These are phyloP conservation scores for Apiospora rasikravindrae DNA, from an alignment of 2,329 filamentous ascomycete species.

Conservation along the genomic window DNA sequence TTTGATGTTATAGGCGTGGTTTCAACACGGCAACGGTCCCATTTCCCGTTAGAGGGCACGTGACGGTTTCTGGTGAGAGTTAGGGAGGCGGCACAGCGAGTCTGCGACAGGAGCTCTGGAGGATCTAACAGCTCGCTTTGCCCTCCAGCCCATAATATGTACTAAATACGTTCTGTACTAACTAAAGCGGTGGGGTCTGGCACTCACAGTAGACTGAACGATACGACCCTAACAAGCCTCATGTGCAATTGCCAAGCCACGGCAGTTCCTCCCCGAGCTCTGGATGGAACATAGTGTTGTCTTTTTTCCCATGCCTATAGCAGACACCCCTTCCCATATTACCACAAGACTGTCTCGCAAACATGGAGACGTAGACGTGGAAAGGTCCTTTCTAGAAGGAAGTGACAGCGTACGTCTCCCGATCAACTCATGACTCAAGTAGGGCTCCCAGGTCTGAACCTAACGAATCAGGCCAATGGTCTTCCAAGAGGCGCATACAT, in stretches of 20 bases:
- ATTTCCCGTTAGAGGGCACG: neutral
- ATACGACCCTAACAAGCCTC: neutral
- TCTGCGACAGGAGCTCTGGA: neutral
- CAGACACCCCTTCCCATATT: neutral
- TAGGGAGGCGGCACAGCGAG: neutral
- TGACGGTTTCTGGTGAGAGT: neutral
- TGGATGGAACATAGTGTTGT: neutral
- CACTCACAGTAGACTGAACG: neutral
- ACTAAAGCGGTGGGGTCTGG: neutral
- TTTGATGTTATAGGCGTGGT: neutral
- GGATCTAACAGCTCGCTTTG: neutral
- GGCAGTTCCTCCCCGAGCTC: neutral
- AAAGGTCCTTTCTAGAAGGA: neutral
- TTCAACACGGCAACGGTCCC: neutral
- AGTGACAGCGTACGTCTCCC: neutral
- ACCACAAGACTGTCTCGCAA: neutral
- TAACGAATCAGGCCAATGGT: neutral
- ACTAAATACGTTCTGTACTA: neutral
- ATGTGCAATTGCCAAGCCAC: neutral
- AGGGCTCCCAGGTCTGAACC: neutral
- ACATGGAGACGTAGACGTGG: neutral
- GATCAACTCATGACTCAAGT: neutral
- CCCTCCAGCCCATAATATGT: neutral
- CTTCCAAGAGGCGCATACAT: too few relatives aligned
- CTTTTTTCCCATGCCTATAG: neutral